Evolutionary conservation across 2,329 filamentous ascomycete species (phyloP), one percentile per base, ranked within the genome.

Genomic region (Juglanconis sp.): DNA sequence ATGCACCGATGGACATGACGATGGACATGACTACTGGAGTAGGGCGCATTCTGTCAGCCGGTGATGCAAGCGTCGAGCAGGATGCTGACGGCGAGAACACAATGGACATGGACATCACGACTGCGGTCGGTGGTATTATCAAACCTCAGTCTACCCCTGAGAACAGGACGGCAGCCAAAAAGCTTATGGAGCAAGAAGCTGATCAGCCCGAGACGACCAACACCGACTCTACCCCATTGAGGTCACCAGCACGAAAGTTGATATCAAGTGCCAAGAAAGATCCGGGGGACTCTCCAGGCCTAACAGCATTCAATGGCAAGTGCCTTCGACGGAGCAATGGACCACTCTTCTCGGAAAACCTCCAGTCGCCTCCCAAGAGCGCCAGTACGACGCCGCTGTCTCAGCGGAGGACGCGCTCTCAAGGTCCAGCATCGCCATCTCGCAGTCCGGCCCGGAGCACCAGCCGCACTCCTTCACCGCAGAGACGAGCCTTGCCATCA

Each of bases 61-160:
- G 69, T 61, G 49, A 69, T 65, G 64, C 71, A n/a, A 68, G 72
- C 5, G 70, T 70, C 61, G 51, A 71, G 63, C 61, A 70, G n/a
- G 67, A 70, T 4, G 69, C 71, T 13, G 75, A 76, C 4, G 75
- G 69, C 5, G 69, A 71, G 32, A 66, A 73, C 54, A 86, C 83
- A 1, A 78, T 82, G 70, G 85, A 80, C 1, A 90, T 90, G 87
- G 87, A 90, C 50, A 84, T 90, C 70, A 90, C 87, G 2, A 79
- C 79, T 50, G 84, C 82, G 5, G 76, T 89, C 51, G 87, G 88
- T 9, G 79, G 80, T 8, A 90, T 91, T 54, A 75, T 89, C 69
- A 71, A 76, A 72, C 64, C 74, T 64, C 68, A 72, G 30, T 68
- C 70, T 47, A 66, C 73, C 31, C 69, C 70, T 24, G 75, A 75